Evolutionary conservation across 192 early-diverging fungal genomes (phyloP).

Genomic region (Gonapodya prolifera): DNA sequence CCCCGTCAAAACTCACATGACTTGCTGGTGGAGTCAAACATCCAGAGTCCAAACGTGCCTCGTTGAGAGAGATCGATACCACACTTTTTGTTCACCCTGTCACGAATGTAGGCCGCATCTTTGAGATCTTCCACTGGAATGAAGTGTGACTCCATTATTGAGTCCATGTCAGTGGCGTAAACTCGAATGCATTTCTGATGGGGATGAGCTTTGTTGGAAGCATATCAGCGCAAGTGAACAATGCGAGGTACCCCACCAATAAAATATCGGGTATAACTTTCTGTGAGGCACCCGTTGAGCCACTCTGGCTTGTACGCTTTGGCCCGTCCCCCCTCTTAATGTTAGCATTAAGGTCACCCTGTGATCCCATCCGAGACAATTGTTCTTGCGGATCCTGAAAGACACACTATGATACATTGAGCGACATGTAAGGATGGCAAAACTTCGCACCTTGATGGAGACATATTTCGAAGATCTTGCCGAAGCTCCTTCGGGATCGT

Average conservation of each 20-base stretch:
- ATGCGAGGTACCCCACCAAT: not conserved
- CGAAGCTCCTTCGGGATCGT: no score
- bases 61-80: not conserved
- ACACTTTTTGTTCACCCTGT: not conserved
- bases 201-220: not conserved
- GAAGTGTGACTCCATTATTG: not conserved
- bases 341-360: not conserved
- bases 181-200: not conserved
- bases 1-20: not conserved
- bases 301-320: not conserved
- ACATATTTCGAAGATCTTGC: no score
- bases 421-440: no score
- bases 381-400: not conserved
- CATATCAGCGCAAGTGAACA: not conserved
- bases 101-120: not conserved
- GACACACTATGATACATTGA: not conserved
- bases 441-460: no score
- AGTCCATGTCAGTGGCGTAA: not conserved
- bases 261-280: not conserved
- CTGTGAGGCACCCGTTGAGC: not conserved
- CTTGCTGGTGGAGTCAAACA: not conserved
- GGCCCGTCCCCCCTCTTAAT: not conserved
- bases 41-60: not conserved
- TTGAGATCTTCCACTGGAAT: not conserved
- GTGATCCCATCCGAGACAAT: not conserved